phyloP scores from a whole-genome alignment of 2,329 filamentous ascomycete genomes.

The Pseudogymnoascus verrucosus region DNA sequence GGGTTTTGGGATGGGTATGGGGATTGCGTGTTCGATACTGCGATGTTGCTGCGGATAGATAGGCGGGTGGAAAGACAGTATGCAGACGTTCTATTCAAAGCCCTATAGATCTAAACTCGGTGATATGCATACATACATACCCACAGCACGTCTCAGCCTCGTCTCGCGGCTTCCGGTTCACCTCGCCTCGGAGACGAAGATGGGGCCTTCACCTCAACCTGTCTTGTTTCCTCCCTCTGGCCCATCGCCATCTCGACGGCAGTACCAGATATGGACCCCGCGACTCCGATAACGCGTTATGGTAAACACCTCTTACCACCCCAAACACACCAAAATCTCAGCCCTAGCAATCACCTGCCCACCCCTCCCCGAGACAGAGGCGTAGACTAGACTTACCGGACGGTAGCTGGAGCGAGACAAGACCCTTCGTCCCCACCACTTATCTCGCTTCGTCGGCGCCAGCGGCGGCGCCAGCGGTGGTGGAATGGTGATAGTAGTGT shows the following conservation, averaged over 20 bases:
- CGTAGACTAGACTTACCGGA: not conserved
- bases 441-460: too few relatives aligned
- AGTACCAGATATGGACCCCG: too few relatives aligned
- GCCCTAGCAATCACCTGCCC: not conserved
- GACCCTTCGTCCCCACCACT: not conserved
- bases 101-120: too few relatives aligned
- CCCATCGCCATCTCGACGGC: too few relatives aligned
- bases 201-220: too few relatives aligned
- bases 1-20: not conserved
- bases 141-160: not conserved
- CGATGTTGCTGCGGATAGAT: too few relatives aligned
- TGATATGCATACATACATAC: not conserved
- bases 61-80: too few relatives aligned
- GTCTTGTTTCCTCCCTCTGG: not conserved
- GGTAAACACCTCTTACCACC: not conserved
- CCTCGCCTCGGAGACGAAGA: not conserved
- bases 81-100: too few relatives aligned
- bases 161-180: not conserved
- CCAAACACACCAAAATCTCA: too few relatives aligned
- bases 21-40: too few relatives aligned
- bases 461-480: too few relatives aligned
- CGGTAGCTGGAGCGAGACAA: not conserved
- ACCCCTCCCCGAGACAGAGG: not conserved
- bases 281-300: not conserved
- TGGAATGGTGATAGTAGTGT: too few relatives aligned